Evolutionary conservation across 192 early-diverging fungal genomes (phyloP).

Genomic region (Allomyces javanicus): DNA sequence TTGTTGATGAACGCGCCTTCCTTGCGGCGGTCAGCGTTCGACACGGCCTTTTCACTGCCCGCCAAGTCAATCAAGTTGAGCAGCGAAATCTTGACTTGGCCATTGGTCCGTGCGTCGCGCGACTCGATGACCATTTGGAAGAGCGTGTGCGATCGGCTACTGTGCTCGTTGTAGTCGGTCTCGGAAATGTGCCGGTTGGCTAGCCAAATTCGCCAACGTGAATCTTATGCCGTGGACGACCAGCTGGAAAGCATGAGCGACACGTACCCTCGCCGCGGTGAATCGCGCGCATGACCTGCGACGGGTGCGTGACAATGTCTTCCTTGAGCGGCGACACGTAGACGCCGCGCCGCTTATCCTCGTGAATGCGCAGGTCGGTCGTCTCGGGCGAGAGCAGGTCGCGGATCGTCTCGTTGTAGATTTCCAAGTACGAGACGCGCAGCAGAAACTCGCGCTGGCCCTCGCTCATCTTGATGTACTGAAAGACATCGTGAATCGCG

Average conservation of each 20-base stretch:
- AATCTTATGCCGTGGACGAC: neutral
- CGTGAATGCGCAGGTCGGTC: slow-evolving; percentile 69
- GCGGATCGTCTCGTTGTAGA: slow-evolving; percentile 85
- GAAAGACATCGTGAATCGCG: slow-evolving; percentile 53
- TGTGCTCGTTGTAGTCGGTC: slow-evolving; percentile 83
- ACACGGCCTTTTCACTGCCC: slow-evolving; percentile 77
- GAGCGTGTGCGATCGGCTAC: slow-evolving; percentile 84
- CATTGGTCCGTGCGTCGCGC: slow-evolving; percentile 11
- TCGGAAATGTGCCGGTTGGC: slow-evolving; percentile 67
- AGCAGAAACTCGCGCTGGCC: slow-evolving; percentile 62
- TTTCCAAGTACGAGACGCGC: slow-evolving; percentile 93
- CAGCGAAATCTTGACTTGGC: slow-evolving; percentile 19
- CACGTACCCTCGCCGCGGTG: slow-evolving; percentile 40
- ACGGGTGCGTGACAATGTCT: slow-evolving; percentile 47
- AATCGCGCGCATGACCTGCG: slow-evolving; percentile 56
- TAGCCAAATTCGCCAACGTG: slow-evolving; percentile 1
- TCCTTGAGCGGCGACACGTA: slow-evolving; percentile 53
- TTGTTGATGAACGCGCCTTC: slow-evolving; percentile 97
- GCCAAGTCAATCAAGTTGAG: slow-evolving; percentile 89
- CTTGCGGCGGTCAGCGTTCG: slow-evolving; percentile 63
- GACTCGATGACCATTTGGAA: slow-evolving; percentile 55
- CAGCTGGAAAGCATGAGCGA: neutral
- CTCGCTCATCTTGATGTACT: slow-evolving; percentile 38
- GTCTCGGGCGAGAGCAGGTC: slow-evolving; percentile 74
- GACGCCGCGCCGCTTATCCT: slow-evolving; percentile 51